These are phyloP conservation scores for Aspergillus puulaauensis DNA, from an alignment of 2,329 filamentous ascomycete species.

Conservation along the genomic window DNA sequence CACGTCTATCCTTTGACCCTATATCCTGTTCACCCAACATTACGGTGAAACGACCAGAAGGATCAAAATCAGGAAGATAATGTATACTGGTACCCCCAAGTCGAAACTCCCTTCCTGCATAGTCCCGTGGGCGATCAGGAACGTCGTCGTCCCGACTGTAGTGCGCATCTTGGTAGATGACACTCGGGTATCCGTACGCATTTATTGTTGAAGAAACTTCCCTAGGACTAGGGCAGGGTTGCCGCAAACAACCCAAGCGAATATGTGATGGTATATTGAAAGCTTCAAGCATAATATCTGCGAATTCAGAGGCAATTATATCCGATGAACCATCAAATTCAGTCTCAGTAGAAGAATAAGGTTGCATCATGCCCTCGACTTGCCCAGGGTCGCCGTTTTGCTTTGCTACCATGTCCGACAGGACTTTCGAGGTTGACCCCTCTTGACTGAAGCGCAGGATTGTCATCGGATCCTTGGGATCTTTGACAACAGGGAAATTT, in stretches of 20 bases:
- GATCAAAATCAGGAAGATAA: conserved; percentile 77
- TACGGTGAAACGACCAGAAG: conserved; percentile 57
- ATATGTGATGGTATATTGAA: conserved; percentile 28
- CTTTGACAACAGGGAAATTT: conserved; percentile 74
- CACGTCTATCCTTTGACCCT: conserved; percentile 50
- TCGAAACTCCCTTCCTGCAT: conserved; percentile 82
- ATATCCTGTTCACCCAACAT: conserved; percentile 55
- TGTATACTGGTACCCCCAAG: conserved; percentile 73
- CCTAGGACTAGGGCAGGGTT: conserved; percentile 27
- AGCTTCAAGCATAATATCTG: conserved; percentile 23
- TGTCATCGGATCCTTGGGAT: conserved; percentile 66
- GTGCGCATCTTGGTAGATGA: conserved; percentile 80
- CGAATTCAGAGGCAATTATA: conserved; percentile 20
- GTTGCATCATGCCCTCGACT: conserved; percentile 16
- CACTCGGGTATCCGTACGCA: conserved; percentile 59
- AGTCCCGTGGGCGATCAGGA: conserved; percentile 73
- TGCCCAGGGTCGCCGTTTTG: conserved; percentile 9
- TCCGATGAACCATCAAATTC: conserved; percentile 11
- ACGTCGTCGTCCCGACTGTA: conserved; percentile 85
- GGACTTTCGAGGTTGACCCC: conserved; percentile 52
- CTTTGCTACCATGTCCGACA: conserved; percentile 15
- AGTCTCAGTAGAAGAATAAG: conserved; percentile 20
- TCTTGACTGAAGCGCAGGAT: conserved; percentile 66
- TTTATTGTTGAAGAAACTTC: conserved; percentile 58
- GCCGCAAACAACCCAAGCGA: conserved; percentile 26